These are phyloP conservation scores for Collariella sp. DNA, from an alignment of 495 filamentous ascomycete species.

Conservation along the genomic window DNA sequence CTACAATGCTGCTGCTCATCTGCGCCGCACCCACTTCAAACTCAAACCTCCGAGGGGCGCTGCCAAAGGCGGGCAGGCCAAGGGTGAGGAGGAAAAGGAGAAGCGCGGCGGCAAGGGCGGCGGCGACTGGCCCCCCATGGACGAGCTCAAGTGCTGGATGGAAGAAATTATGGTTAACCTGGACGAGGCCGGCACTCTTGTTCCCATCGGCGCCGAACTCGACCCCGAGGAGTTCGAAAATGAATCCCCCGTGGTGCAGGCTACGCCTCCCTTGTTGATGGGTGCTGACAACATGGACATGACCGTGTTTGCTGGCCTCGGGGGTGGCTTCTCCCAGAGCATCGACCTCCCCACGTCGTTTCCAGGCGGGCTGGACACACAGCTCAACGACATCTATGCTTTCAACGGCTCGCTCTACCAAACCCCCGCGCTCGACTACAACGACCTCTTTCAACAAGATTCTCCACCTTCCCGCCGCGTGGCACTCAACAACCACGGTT, in stretches of 20 bases:
- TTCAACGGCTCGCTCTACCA: conserved; percentile 22
- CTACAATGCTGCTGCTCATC: conserved; percentile 91
- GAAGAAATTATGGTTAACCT: conserved; percentile 48
- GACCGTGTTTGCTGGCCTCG: conserved; percentile 24
- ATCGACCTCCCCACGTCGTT: conserved; percentile 8
- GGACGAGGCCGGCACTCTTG: conserved; percentile 22
- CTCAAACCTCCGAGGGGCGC: conserved; percentile 38
- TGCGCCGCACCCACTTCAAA: conserved; percentile 80
- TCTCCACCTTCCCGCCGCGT: conserved; percentile 20
- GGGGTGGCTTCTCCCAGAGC: conserved; percentile 22
- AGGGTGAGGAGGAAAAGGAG: conserved; percentile 36
- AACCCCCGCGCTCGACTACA: conserved; percentile 15
- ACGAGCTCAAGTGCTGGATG: conserved; percentile 76
- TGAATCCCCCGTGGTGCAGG: conserved; percentile 13
- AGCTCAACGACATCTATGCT: conserved; percentile 13
- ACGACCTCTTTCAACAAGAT: no score
- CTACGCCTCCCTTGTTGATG: conserved; percentile 2
- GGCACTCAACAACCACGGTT: conserved; percentile 25
- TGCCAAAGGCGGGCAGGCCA: conserved; percentile 30
- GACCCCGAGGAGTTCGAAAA: conserved; percentile 31
- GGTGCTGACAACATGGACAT: conserved; percentile 21
- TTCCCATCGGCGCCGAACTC: conserved; percentile 22
- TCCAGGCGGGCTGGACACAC: conserved; percentile 14
- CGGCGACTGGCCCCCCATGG: conserved; percentile 75
- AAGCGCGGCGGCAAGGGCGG: conserved; percentile 75